Percentiles rank a stretch among this genome's conserved stretches.
phyloP scores from a whole-genome alignment of 2,329 filamentous ascomycete genomes.

The Talaromyces sp. region DNA sequence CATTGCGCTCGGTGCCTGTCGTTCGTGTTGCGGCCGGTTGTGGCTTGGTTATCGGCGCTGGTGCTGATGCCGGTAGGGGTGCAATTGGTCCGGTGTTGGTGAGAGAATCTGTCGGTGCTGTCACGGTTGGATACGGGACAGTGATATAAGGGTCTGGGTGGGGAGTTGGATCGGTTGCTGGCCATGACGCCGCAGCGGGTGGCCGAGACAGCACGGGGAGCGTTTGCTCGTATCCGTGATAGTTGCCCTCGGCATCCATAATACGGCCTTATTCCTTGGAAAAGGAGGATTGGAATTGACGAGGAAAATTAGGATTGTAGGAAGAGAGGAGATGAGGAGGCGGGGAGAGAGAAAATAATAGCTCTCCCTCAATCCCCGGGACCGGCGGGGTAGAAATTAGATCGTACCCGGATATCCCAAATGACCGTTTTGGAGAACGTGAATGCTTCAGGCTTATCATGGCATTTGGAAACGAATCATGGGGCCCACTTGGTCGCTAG shows the following conservation, averaged over 20 bases:
- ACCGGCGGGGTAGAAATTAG: constrained; percentile 16
- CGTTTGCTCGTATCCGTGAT: constrained; percentile 28
- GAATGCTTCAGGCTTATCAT: constrained; percentile 20
- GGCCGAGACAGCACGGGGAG: constrained; percentile 33
- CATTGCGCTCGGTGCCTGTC: constrained; percentile 17
- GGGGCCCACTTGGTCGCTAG: constrained; percentile 20
- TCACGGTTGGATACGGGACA: constrained; percentile 4
- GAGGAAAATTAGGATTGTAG: neutral
- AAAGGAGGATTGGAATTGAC: constrained; percentile 5
- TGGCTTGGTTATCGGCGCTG: constrained; percentile 2
- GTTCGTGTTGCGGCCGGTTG: neutral
- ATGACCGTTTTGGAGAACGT: constrained; percentile 7
- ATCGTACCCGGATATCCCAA: neutral
- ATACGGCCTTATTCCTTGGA: neutral
- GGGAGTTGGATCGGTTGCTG: constrained; percentile 19
- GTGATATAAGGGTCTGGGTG: constrained; percentile 15
- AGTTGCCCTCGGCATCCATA: constrained; percentile 38
- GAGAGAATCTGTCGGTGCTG: constrained; percentile 7
- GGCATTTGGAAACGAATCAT: constrained; percentile 21
- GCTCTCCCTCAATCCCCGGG: constrained; percentile 3
- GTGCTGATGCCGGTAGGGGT: constrained; percentile 4
- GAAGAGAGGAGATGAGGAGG: neutral
- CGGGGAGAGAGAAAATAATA: neutral
- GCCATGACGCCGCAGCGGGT: constrained; percentile 20
- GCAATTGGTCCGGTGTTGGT: neutral